Conservation (phyloP, 2,329 filamentous ascomycete species). For the Plectosphaerella plurivora region DNA sequence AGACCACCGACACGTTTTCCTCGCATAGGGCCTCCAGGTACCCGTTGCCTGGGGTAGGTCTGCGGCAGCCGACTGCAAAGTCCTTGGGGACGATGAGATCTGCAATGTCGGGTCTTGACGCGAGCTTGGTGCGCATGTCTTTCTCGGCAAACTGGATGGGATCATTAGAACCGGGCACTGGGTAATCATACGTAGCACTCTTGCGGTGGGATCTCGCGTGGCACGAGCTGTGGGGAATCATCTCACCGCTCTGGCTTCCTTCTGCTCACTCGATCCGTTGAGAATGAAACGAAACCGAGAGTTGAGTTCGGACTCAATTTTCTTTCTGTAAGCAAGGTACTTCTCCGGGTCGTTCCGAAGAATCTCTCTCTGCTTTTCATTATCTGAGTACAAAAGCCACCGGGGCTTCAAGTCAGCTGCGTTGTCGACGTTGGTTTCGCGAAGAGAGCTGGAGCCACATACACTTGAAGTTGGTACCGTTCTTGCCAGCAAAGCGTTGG, state of each 20-base stretch:
- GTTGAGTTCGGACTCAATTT: conserved; percentile 44
- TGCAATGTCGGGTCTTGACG: conserved; percentile 33
- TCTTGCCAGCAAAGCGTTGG: conserved; percentile 38
- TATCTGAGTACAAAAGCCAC: conserved; percentile 4
- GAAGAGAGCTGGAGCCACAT: conserved; percentile 3
- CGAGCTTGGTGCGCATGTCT: conserved; percentile 37
- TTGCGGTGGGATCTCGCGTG: background rate
- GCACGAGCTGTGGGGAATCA: background rate
- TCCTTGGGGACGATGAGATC: conserved; percentile 36
- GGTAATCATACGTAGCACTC: background rate
- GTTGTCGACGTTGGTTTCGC: background rate
- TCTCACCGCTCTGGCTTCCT: conserved; percentile 21
- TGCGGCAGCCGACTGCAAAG: conserved; percentile 13
- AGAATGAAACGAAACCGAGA: conserved; percentile 48
- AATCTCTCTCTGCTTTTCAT: conserved; percentile 38
- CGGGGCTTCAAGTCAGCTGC: background rate
- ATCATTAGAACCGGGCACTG: background rate
- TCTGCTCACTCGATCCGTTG: conserved; percentile 40
- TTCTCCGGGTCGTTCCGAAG: conserved; percentile 47
- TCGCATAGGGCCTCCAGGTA: conserved; percentile 21
- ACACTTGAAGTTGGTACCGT: conserved; percentile 42
- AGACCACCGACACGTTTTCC: conserved; percentile 18
- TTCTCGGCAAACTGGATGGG: conserved; percentile 4
- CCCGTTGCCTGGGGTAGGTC: conserved; percentile 20
- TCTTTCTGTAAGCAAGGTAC: conserved; percentile 47